These are phyloP conservation scores for Trametes gibbosa DNA, from an alignment of 768 basidiomycete genomes.

Conservation along the genomic window DNA sequence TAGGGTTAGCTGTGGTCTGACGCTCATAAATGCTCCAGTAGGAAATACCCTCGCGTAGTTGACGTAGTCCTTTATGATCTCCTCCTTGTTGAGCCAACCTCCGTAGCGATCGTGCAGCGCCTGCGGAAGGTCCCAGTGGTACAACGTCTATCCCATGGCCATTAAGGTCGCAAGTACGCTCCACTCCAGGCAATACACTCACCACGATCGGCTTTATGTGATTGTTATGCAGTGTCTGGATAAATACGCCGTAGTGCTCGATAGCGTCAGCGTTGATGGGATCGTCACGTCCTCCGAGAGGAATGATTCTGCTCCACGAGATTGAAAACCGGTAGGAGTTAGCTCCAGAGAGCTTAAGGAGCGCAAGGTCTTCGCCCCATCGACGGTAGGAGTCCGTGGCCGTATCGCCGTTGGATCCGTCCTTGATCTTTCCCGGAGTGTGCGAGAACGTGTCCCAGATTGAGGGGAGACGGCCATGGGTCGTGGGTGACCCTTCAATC, in stretches of 20 bases:
- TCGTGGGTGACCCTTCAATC: constrained; percentile 46
- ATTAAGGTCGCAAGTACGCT: background rate
- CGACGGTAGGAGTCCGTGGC: constrained; percentile 46
- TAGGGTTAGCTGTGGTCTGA: background rate
- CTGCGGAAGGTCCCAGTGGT: constrained; percentile 55
- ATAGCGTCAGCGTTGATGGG: constrained; percentile 46
- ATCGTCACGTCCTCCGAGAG: constrained; percentile 44
- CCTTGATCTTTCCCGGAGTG: constrained; percentile 40
- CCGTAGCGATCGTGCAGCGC: constrained; percentile 46
- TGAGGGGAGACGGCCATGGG: constrained; percentile 37
- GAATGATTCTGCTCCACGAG: constrained; percentile 55
- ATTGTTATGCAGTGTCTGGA: constrained; percentile 42
- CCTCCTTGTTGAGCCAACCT: constrained; percentile 48
- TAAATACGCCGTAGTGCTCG: constrained; percentile 43
- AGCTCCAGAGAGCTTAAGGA: constrained; percentile 45
- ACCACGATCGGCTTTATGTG: constrained; percentile 46
- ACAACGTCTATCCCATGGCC: constrained; percentile 36
- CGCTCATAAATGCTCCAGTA: background rate
- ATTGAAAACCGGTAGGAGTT: constrained; percentile 52
- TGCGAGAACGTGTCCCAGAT: constrained; percentile 53
- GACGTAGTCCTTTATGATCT: constrained; percentile 45
- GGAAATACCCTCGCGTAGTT: constrained; percentile 40
- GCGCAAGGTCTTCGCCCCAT: constrained; percentile 43
- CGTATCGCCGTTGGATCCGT: constrained; percentile 43
- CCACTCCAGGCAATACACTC: constrained; percentile 13